Base-by-base conservation (phyloP, 2,329 filamentous ascomycete species). In the Fusarium sp. region DNA sequence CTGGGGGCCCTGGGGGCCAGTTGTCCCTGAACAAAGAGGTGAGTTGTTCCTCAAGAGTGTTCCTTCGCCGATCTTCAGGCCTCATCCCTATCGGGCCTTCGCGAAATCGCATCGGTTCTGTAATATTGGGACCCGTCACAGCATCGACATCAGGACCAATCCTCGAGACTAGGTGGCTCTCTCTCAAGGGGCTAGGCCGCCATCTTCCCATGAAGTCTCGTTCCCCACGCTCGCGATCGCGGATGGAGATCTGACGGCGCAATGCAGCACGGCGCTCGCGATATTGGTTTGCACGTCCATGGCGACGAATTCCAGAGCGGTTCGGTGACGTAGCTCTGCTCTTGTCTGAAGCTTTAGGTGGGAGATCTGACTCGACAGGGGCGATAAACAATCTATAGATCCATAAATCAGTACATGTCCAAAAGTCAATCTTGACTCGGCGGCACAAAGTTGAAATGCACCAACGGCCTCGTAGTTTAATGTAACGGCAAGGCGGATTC, bases 341-440 rank as follows among this genome's bases (percentile, higher is more conserved):
- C 66, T 81, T 85, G 40, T 75, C 73, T 29, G 80, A 70, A 36
- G 81, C 62, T 71, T 84, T 85, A 55, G 79, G 73, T 16, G 80
- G 75, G 51, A 85, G 63, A 69, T 86, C 84, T 56, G 85, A 85
- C 73, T 86, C 83, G 71, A 85, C 82, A 36, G 84, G 85, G 40
- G 85, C 84, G 62, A 86, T 77, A 71, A 86, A 87, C 35, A 87
- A 79, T 71, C 86, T 87, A 70, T 64, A 61, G 51, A 46, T 51
- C 10, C 46, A 51, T 31, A n/a, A 51, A 51, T 51, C 27, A 51
- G 46, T 31, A 10, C 27, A 51, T 51, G 46, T 60, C 35, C 38
- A 62, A 64, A 36, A 59, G 63, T 69, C 56, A 66, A 66, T 75
- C 53, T 66, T 62, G 62, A 70, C 64, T 66, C 68, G 64, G 42